A percentile compares a stretch with the other conserved stretches of the same genome.
Evolutionary conservation across 2,329 filamentous ascomycete species (phyloP).

Genomic region (Drechmeria coniospora): DNA sequence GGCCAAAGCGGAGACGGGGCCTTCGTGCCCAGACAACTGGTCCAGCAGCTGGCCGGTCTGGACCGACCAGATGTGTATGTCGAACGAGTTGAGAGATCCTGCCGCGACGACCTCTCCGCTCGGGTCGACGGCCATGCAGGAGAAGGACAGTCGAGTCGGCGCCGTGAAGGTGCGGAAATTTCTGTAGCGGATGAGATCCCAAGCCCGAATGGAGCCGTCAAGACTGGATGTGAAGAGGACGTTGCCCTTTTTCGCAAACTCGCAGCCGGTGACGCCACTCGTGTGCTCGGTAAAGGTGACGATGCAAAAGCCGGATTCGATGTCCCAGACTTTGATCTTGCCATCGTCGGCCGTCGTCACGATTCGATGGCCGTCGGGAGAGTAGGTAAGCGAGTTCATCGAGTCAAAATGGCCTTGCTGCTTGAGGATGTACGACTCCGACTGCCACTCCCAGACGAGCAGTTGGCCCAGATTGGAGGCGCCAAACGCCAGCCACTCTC

Average conservation of each 20-base stretch:
- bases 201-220: slow-evolving; percentile 86
- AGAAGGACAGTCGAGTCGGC: slow-evolving; percentile 79
- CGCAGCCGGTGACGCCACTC: slow-evolving; percentile 82
- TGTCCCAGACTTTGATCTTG: slow-evolving; percentile 97
- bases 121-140: slow-evolving; percentile 88
- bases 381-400: slow-evolving; percentile 86
- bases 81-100: slow-evolving; percentile 88
- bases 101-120: slow-evolving; percentile 94
- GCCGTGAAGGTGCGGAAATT: slow-evolving; percentile 98
- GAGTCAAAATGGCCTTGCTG: slow-evolving; percentile 95
- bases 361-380: slow-evolving; percentile 82
- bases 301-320: slow-evolving; percentile 90
- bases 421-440: slow-evolving; percentile 95
- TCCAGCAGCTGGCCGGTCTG: slow-evolving; percentile 94
- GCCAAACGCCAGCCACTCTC: slow-evolving; percentile 94
- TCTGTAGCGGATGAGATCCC: slow-evolving; percentile 89
- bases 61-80: slow-evolving; percentile 96
- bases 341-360: slow-evolving; percentile 92
- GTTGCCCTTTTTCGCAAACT: slow-evolving; percentile 89
- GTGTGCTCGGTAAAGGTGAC: slow-evolving; percentile 97
- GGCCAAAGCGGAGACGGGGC: slow-evolving; percentile 73
- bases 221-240: slow-evolving; percentile 91
- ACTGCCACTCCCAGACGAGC: slow-evolving; percentile 99
- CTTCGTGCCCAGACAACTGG: slow-evolving; percentile 80
- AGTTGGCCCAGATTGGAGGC: slow-evolving; percentile 90